Evolutionary conservation across 306 rosid genomes (phyloP), one percentile per base, ranked within the genome.

Genomic region (Luffa aegyptiaca): DNA sequence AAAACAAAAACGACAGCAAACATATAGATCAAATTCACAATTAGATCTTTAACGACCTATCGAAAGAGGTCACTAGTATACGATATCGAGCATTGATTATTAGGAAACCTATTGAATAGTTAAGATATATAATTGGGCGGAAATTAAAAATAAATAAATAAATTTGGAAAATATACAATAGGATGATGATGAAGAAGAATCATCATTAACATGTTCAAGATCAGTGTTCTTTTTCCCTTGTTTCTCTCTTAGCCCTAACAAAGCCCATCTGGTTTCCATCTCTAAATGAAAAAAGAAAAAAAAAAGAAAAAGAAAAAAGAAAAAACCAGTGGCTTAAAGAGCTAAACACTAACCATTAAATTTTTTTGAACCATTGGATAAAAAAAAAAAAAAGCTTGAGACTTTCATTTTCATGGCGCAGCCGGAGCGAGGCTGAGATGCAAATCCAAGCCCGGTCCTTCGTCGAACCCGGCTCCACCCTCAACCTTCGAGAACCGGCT

Each of bases 391-490:
- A 12, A 72, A 72, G 42, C 8, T 31, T 5, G 57, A 20, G 12
- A 2, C 57, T 73, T 31, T 1, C 5, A 33, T 33, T 49, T 73
- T 83, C 77, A 89, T 3, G 93, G 87, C 6, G 87, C 89, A 72
- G 95, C 89, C n/a, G 97, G 95, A 0, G 93, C 92, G 3, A 94
- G 95, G 73, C 97, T 86, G 9, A 94, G 97, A 61, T 94, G 98
- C 72, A 94, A 89, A 80, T 94, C 97, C 86, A 94, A 83, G 83
- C 95, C 98, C 87, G 88, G 85, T 51, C 89, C 82, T 18, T 94
- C 97, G 64, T 94, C 98, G 17, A 90, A 90, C 46, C 55, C 82
- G 78, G 97, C 85, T 88, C 97, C 97, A 72, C 82, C 83, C 16
- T 91, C 94, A 0, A 84, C 94, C 48, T 87, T 90, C 0, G 98